Evolutionary conservation across 148 eudicot species (phyloP), one percentile per base, ranked within the genome.

Genomic region (Spergularia marina): DNA sequence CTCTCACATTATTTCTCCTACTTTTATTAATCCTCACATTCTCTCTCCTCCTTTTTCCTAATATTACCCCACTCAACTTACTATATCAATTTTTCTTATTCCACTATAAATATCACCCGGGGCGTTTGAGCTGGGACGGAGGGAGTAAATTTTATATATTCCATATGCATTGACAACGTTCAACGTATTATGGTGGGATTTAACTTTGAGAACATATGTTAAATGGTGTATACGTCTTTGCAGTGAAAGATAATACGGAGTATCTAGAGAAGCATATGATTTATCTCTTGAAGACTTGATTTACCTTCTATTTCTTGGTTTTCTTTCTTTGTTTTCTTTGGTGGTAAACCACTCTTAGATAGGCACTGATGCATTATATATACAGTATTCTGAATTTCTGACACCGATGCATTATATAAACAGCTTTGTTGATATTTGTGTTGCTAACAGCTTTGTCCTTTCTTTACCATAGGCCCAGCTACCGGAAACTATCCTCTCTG

Each of bases 401-500:
- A 56, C 54, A 68, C 55, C 21, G 12, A 68, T 57, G 52, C 18
- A 51, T 47, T 30, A 36, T 60, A 16, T 20, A 18, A 47, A 55
- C 21, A 34, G 18, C 47, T 4, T 65, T 52, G 40, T 39, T 39
- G 2, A 4, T 64, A 21, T 34, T 36, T 54, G 14, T 44, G 49
- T 15, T 40, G 30, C 30, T 65, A 67, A 53, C 51, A 12, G 21
- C 61, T 59, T n/a, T 15, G 34, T 30, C 49, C 47, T 44, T 21
- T 21, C 8, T 21, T 21, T 61, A 54, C 72, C 75, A 41, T 86
- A 91, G 98, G 88, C 97, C 98, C 76, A 94, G 97, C 91, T 94
- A 94, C 79, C 86, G 93, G 85, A 94, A 94, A 85, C 91, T 94
- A 77, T 90, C 95, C 65, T 86, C 97, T 74, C 76, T 94, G 75